These are phyloP conservation scores for Acer yangbiense DNA, from an alignment of 345 rosid species.

Conservation along the genomic window DNA sequence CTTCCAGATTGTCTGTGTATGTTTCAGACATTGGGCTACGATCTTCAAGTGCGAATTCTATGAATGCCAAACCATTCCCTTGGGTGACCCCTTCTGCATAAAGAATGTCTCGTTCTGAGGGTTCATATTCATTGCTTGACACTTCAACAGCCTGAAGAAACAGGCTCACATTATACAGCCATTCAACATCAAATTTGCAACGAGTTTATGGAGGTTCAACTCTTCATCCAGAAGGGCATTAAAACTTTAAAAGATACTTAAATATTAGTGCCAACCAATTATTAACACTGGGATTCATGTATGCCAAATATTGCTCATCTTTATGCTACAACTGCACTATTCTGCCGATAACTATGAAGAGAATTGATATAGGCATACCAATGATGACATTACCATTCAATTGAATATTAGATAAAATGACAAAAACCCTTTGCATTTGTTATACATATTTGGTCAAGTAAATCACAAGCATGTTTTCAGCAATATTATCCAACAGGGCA, in stretches of 20 bases:
- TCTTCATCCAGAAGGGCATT: background rate
- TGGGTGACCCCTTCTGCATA: conserved; percentile 96
- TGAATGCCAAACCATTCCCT: conserved; percentile 95
- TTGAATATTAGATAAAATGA: background rate
- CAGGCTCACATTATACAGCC: conserved; percentile 5
- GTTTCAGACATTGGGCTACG: conserved; percentile 91
- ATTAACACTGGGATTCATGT: background rate
- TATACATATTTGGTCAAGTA: background rate
- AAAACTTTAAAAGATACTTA: background rate
- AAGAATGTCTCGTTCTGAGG: conserved; percentile 86
- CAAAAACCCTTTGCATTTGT: background rate
- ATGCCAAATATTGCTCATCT: background rate
- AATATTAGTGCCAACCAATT: background rate
- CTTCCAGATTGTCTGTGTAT: conserved; percentile 71
- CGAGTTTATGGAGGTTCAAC: conserved; percentile 6
- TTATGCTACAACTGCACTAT: background rate
- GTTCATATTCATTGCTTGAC: conserved; percentile 96
- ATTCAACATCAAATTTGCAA: conserved; percentile 14
- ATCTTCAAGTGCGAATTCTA: conserved; percentile 87
- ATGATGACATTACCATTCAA: background rate
- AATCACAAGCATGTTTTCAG: background rate
- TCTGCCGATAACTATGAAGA: background rate
- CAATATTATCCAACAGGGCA: background rate
- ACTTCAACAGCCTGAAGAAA: conserved; percentile 88
- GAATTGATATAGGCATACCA: background rate